phyloP scores from a whole-genome alignment of 495 filamentous ascomycete genomes.

The Ascodesmis nigricans region DNA sequence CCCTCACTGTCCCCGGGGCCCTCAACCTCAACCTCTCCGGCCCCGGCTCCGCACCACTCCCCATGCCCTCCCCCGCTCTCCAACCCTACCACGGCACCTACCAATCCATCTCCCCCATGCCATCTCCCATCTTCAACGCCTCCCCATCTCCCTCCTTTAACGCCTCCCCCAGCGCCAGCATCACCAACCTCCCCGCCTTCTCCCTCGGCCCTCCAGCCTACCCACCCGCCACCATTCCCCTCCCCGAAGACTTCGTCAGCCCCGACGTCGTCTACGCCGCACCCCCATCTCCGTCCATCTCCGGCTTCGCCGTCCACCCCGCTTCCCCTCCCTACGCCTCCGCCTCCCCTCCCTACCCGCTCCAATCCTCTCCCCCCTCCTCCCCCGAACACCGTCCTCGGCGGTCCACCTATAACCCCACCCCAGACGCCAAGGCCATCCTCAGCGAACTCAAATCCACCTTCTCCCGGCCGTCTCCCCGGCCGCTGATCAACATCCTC shows the following conservation, averaged over 20 bases:
- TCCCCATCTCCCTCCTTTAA: constrained; percentile 16
- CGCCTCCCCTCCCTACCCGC: constrained; percentile 21
- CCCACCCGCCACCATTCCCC: not conserved
- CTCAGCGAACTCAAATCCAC: constrained; percentile 50
- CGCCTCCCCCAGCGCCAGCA: constrained; percentile 10
- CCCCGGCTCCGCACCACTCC: too few species aligned
- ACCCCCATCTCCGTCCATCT: constrained; percentile 8
- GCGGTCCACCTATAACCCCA: constrained; percentile 52
- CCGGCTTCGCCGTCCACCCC: constrained; percentile 19
- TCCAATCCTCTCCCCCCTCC: constrained; percentile 24
- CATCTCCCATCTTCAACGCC: constrained; percentile 36
- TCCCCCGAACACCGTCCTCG: constrained; percentile 26
- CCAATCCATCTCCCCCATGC: constrained; percentile 89
- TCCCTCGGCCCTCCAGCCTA: constrained; percentile 13
- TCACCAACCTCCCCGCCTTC: constrained; percentile 20
- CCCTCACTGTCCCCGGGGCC: too few species aligned
- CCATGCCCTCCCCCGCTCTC: constrained; percentile 53
- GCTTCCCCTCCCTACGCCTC: constrained; percentile 12
- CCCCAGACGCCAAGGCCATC: constrained; percentile 51
- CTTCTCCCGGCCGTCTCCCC: constrained; percentile 39
- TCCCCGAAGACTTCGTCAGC: constrained; percentile 22
- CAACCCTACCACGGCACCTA: constrained; percentile 91
- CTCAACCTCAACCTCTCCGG: too few species aligned
- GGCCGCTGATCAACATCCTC: constrained; percentile 58
- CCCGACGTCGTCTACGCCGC: constrained; percentile 24